Percentiles rank a stretch among this genome's conserved stretches.
Evolutionary conservation across 1,139 yeast species (phyloP).

Genomic region (Keqinozyma sinolaborantium): DNA sequence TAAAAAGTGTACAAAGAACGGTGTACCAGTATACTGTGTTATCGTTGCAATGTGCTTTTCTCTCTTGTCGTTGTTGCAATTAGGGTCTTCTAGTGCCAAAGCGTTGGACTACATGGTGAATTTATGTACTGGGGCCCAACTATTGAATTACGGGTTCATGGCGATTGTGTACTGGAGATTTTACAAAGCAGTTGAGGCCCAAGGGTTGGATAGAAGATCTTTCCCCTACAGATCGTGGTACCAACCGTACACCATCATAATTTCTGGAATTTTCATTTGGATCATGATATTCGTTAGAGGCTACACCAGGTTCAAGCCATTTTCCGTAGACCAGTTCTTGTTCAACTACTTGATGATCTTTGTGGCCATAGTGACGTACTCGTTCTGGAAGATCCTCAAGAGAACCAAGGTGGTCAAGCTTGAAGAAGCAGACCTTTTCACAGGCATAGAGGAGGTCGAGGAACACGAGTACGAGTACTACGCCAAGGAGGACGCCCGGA

Average conservation of each 20-base stretch:
- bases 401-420: conserved; percentile 25
- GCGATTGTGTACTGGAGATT: conserved; percentile 57
- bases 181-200: conserved; percentile 54
- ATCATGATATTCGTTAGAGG: conserved; percentile 39
- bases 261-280: conserved; percentile 32
- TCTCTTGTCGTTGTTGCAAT: conserved; percentile 57
- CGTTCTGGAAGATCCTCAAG: conserved; percentile 29
- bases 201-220: conserved; percentile 62
- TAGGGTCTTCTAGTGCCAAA: conserved; percentile 55
- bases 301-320: conserved; percentile 35
- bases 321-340: conserved; percentile 34
- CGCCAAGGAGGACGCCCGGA: conserved; percentile 17
- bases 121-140: conserved; percentile 75
- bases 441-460: conserved; percentile 39
- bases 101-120: conserved; percentile 76
- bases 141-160: conserved; percentile 68
- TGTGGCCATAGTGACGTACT: conserved; percentile 19
- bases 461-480: conserved; percentile 42
- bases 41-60: conserved; percentile 55
- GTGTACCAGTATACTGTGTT: conserved; percentile 55
- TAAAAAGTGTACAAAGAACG: conserved; percentile 35
- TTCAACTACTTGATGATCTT: conserved; percentile 41
- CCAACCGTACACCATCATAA: conserved; percentile 71
- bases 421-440: conserved; percentile 29
- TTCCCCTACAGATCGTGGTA: conserved; percentile 76